Conservation (phyloP, 2,329 filamentous ascomycete species). For the Nigrospora sphaerica region DNA sequence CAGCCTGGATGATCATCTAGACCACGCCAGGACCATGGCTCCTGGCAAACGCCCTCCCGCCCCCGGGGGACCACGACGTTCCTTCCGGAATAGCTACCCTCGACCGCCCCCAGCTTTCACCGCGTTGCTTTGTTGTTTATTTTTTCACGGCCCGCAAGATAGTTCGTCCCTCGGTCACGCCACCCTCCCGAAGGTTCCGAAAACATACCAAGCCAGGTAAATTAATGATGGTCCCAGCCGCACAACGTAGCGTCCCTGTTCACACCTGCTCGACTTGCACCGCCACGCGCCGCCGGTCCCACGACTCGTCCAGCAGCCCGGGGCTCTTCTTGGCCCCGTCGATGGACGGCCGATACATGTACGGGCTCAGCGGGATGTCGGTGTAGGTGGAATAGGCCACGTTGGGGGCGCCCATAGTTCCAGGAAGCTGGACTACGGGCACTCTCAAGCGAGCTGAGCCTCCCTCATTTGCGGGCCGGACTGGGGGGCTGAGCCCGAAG, state of each 20-base stretch:
- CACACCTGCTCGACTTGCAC: background rate
- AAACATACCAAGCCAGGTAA: background rate
- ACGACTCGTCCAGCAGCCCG: background rate
- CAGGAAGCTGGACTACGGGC: slow-evolving; percentile 8
- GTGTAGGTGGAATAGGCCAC: slow-evolving; percentile 13
- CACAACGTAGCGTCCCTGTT: too few species aligned
- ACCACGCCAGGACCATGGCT: too few species aligned
- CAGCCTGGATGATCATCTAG: too few species aligned
- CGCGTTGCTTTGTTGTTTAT: background rate
- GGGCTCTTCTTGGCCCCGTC: slow-evolving; percentile 10
- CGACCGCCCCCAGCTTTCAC: too few species aligned
- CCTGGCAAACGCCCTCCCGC: too few species aligned
- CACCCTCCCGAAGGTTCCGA: background rate
- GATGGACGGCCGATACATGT: slow-evolving; percentile 15
- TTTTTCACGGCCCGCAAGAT: slow-evolving; percentile 8
- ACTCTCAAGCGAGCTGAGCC: slow-evolving; percentile 21
- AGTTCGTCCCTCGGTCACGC: background rate
- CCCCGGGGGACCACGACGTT: too few species aligned
- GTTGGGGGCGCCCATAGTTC: slow-evolving; percentile 2
- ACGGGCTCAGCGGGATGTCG: slow-evolving; percentile 20
- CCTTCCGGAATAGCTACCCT: too few species aligned
- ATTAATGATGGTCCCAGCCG: too few species aligned
- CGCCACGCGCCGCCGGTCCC: slow-evolving; percentile 2
- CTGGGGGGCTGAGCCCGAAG: slow-evolving; percentile 18
- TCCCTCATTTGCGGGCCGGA: slow-evolving; percentile 29